phyloP scores from a whole-genome alignment of 495 filamentous ascomycete species.

The Daldinia decipiens region DNA sequence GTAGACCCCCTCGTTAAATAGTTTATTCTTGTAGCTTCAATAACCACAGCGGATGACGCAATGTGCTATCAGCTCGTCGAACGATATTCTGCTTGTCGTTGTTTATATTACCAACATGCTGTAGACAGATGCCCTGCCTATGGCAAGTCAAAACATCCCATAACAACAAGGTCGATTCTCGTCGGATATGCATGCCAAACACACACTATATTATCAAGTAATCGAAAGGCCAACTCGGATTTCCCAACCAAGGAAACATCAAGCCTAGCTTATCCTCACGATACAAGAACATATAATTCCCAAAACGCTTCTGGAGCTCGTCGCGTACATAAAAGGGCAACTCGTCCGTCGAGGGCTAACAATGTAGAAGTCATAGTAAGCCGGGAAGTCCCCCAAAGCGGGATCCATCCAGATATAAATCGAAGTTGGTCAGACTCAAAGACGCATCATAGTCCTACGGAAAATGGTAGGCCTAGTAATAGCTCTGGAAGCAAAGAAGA shows the following conservation, averaged over 20 bases:
- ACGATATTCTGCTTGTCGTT: slow-evolving; percentile 80
- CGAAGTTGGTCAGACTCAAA: too few relatives aligned
- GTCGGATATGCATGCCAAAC: slow-evolving; percentile 80
- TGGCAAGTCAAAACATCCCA: slow-evolving; percentile 72
- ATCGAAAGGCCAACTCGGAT: background rate
- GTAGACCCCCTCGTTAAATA: too few relatives aligned
- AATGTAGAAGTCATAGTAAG: too few relatives aligned
- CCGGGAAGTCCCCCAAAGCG: too few relatives aligned
- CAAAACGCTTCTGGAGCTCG: too few relatives aligned
- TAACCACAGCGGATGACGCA: background rate
- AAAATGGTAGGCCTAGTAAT: background rate
- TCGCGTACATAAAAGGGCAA: too few relatives aligned
- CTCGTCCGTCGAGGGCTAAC: too few relatives aligned
- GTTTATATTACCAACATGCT: slow-evolving; percentile 81
- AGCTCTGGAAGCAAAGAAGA: background rate
- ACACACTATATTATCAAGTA: slow-evolving; percentile 54
- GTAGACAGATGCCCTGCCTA: slow-evolving; percentile 77
- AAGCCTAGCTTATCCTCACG: background rate
- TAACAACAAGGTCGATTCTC: slow-evolving; percentile 78
- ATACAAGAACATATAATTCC: too few relatives aligned
- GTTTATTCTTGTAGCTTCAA: too few relatives aligned
- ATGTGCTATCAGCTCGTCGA: slow-evolving; percentile 82
- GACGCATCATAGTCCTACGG: too few relatives aligned
- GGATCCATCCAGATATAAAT: too few relatives aligned
- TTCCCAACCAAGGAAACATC: background rate